Evolutionary conservation across 352 stramenopile species (phyloP), one percentile per base, ranked within the genome.

Genomic region (Pythium guiyangense): DNA sequence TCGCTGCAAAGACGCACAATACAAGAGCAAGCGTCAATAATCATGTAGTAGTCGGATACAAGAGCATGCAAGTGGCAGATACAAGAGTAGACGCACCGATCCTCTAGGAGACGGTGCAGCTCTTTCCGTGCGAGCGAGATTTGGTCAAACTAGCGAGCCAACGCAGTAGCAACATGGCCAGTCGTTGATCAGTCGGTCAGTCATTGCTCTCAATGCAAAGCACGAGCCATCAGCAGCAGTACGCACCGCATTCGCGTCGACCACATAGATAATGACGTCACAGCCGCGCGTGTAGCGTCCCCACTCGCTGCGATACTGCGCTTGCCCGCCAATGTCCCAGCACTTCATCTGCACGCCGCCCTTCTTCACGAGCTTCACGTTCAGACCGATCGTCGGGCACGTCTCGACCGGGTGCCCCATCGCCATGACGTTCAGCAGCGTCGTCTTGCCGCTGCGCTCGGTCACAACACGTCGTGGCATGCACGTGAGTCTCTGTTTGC

Each of bases 261-360:
- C 96, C 22, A 99, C 96, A 86, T 98, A 99, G 67, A 99, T 96
- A 71, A 99, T 98, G 57, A 99, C 96, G 74, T 99, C 95, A 74
- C 96, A 99, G 46, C 96, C 96, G 57, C 96, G 94, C 59, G 92
- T 97, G 73, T 98, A 98, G 49, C 90, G 79, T 31, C 89, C 88
- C 90, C 90, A 97, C 64, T 97, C 90, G 56, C 79, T 93, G 60
- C 96, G 90, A 62, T 99, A 99, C 74, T 98, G 92, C 62, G 94
- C 92, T 73, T 98, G 94, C 11, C 96, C 96, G 44, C 96, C 96
- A 57, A 99, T 98, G 80, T 99, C 96, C 96, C 96, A 99, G 71
- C 96, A 99, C 73, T 99, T 99, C 96, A 99, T 98, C 69, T 98
- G 95, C 62, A 94, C 84, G 31, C 82, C 80, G 71, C 94, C 76